phyloP scores from a whole-genome alignment of 306 rosid species.

The Fragaria iinumae region DNA sequence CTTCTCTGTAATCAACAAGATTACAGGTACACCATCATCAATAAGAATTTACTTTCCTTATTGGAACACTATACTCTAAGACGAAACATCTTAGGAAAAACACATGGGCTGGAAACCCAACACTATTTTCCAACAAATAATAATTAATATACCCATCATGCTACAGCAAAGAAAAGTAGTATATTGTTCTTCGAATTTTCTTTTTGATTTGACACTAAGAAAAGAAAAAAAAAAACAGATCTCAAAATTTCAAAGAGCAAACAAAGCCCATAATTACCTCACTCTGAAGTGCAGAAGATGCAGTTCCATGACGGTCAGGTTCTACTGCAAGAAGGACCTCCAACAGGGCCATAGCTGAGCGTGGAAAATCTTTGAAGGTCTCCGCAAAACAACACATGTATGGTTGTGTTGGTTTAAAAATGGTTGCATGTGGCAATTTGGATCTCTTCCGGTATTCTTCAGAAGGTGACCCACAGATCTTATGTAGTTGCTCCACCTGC shows the following conservation, averaged over 20 bases:
- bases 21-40: too few relatives aligned
- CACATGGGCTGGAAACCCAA: too few relatives aligned
- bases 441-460: conserved; percentile 84
- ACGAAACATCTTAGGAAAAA: too few relatives aligned
- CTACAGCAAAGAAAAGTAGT: too few relatives aligned
- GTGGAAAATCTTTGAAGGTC: conserved; percentile 63
- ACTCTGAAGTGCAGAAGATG: conserved; percentile 71
- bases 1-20: too few relatives aligned
- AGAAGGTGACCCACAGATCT: conserved; percentile 91
- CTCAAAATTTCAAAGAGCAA: background rate
- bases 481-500: conserved; percentile 93
- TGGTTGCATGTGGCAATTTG: conserved; percentile 73
- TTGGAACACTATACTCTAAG: too few relatives aligned
- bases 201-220: too few relatives aligned
- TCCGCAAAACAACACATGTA: conserved; percentile 65
- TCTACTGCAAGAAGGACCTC: conserved; percentile 79
- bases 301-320: conserved; percentile 65
- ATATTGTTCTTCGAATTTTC: too few relatives aligned
- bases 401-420: conserved; percentile 81
- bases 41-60: too few relatives aligned
- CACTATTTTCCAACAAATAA: too few relatives aligned
- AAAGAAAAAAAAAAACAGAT: background rate
- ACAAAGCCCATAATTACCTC: conserved; percentile 51
- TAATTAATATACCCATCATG: too few relatives aligned
- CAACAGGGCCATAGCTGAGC: conserved; percentile 54